Evolutionary conservation across 805 yeast genomes (phyloP).

Genomic region (Candida hungchunana): DNA sequence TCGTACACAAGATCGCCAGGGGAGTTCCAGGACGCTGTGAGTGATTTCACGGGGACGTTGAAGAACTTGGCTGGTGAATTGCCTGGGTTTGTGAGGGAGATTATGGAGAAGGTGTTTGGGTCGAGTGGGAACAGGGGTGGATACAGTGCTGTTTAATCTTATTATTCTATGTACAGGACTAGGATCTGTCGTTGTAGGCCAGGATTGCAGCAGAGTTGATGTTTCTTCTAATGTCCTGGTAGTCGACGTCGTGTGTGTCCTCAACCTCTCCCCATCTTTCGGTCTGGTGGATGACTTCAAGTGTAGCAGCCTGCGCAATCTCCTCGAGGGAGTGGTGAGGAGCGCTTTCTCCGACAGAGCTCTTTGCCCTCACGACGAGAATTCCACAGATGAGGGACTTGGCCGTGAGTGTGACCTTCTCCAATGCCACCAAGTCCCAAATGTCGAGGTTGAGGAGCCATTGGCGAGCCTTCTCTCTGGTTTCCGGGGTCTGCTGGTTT

Average conservation of each 20-base stretch:
- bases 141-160: constrained; percentile 75
- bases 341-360: constrained; percentile 43
- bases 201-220: constrained; percentile 73
- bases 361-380: constrained; percentile 49
- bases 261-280: constrained; percentile 97
- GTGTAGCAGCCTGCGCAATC: constrained; percentile 68
- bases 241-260: constrained; percentile 97
- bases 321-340: constrained; percentile 51
- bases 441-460: constrained; percentile 62
- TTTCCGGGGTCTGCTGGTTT: constrained; percentile 59
- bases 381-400: constrained; percentile 86
- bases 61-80: constrained; percentile 52
- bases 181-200: constrained; percentile 32
- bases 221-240: constrained; percentile 80
- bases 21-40: constrained; percentile 68
- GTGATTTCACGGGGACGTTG: constrained; percentile 67
- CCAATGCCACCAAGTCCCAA: constrained; percentile 85
- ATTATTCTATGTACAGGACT: background rate
- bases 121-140: constrained; percentile 76
- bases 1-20: constrained; percentile 63
- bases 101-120: constrained; percentile 62
- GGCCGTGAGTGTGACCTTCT: constrained; percentile 79
- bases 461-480: constrained; percentile 54
- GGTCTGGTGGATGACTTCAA: constrained; percentile 84
- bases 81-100: constrained; percentile 65